phyloP scores from a whole-genome alignment of 2,329 filamentous ascomycete species.

The Aspergillus tubingensis region DNA sequence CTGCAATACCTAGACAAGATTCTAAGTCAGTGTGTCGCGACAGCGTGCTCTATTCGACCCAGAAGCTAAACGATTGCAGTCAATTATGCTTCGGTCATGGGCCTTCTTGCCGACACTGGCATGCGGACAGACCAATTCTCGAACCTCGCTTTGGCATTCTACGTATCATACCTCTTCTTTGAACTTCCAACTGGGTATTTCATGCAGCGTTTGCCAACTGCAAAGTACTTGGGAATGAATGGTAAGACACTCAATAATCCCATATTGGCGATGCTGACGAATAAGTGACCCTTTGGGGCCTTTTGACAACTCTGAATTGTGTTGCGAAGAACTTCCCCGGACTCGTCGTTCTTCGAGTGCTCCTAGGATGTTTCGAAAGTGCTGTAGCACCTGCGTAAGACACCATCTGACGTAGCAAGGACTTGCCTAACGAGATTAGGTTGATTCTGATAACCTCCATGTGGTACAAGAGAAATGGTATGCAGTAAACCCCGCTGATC shows the following conservation, averaged over 20 bases:
- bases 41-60: constrained; percentile 53
- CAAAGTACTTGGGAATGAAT: constrained; percentile 54
- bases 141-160: constrained; percentile 61
- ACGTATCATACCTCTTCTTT: constrained; percentile 59
- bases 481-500: background rate
- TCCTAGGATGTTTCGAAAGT: constrained; percentile 58
- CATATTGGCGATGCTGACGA: background rate
- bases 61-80: constrained; percentile 44
- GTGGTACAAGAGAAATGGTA: constrained; percentile 53
- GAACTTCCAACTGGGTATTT: constrained; percentile 60
- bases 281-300: constrained; percentile 46
- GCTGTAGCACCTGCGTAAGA: constrained; percentile 53
- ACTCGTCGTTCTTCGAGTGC: constrained; percentile 52
- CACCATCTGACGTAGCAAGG: background rate
- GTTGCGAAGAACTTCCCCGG: constrained; percentile 54
- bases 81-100: constrained; percentile 62
- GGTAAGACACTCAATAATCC: constrained; percentile 34
- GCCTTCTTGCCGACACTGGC: constrained; percentile 55
- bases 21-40: constrained; percentile 43
- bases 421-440: constrained; percentile 16
- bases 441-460: constrained; percentile 58
- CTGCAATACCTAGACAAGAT: constrained; percentile 65
- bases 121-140: constrained; percentile 61
- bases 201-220: constrained; percentile 56
- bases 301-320: constrained; percentile 51